Evolutionary conservation across 164 flowering plant genomes (phyloP).

Genomic region (Magnolia officinalis): DNA sequence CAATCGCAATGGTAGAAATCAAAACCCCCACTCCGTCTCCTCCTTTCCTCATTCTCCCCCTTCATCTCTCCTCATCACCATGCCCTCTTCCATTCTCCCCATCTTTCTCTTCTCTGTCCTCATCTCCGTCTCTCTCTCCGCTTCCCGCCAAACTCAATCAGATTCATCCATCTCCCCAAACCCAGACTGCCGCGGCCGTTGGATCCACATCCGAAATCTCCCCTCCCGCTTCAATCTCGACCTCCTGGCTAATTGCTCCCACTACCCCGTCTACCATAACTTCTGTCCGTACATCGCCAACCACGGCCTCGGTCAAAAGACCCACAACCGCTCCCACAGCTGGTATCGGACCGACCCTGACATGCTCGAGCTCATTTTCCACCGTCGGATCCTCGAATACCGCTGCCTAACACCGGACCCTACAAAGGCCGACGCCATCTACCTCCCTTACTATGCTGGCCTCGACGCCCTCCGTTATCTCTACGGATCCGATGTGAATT

Average conservation of each 20-base stretch:
- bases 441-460: conserved; percentile 75
- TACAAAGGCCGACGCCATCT: conserved; percentile 55
- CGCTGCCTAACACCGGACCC: conserved; percentile 84
- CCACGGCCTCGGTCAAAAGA: conserved; percentile 84
- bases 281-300: conserved; percentile 72
- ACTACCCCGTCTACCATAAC: conserved; percentile 53
- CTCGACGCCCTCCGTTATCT: conserved; percentile 65
- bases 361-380: conserved; percentile 80
- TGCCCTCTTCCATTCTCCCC: not conserved
- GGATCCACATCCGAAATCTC: conserved; percentile 77
- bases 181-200: conserved; percentile 47
- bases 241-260: conserved; percentile 62
- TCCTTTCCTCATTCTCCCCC: not conserved
- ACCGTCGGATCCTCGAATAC: conserved; percentile 85
- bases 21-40: not conserved
- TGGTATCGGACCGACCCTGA: conserved; percentile 88
- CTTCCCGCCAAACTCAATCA: not conserved
- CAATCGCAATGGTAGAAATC: not conserved
- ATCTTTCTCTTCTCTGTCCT: not conserved
- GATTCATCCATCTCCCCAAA: not conserved
- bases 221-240: conserved; percentile 79
- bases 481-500: conserved; percentile 56
- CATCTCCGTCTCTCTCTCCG: not conserved
- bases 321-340: conserved; percentile 77
- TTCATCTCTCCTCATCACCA: not conserved